Conservation (phyloP, 73 alveolate genomes). For the Tetrahymena elliotti region DNA sequence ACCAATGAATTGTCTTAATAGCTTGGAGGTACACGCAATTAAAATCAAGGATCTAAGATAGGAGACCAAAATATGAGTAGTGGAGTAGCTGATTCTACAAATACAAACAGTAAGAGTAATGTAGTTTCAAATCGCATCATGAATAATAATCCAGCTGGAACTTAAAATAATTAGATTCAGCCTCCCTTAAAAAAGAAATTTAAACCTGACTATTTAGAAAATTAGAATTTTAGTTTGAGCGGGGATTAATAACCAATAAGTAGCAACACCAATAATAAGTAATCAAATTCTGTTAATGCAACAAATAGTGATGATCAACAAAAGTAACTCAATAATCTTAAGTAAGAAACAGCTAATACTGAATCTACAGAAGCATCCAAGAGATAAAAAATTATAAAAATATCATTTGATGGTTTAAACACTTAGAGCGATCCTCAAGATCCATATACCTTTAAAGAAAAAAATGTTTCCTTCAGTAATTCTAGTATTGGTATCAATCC, state of each 20-base stretch:
- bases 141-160: neutral
- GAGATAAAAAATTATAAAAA: neutral
- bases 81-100: neutral
- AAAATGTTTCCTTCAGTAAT: neutral
- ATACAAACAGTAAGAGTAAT: neutral
- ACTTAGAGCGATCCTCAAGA: neutral
- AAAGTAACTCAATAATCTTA: neutral
- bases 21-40: neutral
- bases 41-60: neutral
- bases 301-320: neutral
- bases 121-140: neutral
- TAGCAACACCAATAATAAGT: neutral
- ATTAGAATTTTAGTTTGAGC: neutral
- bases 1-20: neutral
- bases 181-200: neutral
- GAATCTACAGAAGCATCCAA: neutral
- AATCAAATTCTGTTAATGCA: neutral
- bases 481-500: neutral
- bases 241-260: neutral
- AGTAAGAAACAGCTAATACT: neutral
- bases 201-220: neutral
- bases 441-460: neutral
- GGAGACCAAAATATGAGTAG: neutral
- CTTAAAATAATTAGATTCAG: neutral
- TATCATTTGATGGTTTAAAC: neutral